Evolutionary conservation across 306 rosid species (phyloP), one percentile per base, ranked within the genome.

Genomic region (Malus orientalis): DNA sequence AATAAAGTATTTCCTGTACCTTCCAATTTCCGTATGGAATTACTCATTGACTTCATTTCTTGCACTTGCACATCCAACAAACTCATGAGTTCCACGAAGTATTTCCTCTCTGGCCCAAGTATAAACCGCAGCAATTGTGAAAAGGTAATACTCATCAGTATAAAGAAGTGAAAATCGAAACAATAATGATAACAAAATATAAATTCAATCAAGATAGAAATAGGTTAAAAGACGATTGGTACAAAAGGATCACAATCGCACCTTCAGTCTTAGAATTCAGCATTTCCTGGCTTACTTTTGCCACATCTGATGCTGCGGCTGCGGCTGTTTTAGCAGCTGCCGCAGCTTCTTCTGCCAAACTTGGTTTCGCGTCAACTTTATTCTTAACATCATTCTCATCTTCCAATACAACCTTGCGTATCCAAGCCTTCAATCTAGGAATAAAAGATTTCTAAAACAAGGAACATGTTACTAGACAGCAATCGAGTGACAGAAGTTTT

Each of bases 281-380:
- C 85, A 96, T 84, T 76, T 88, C 93, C 77, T 87, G 96, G 88
- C 89, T 92, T 32, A 89, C 89, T 86, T 82, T 92, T 61, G 97
- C 98, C 84, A 92, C 93, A 87, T 89, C 99, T 49, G 93, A 81
- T 66, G 99, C 98, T 42, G 99, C 99, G 27, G 92, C 97, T 63
- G 98, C 97, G 40, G 98, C 98, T 60, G 97, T 90, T 87, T 92
- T 92, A 80, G 98, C 98, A 67, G 96, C 97, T 58, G 86, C 93
- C 0, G 91, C 88, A 70, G 92, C 85, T 82, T 95, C 97, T 88
- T 95, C 97, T 25, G 84, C 89, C 76, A 86, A 23, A 61, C 90
- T 87, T 2, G 96, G 98, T 80, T 89, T 92, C 63, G 64, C 10
- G 51, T 84, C 81, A 16, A 69, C 74, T 88, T 80, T 85, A 81